phyloP scores from a whole-genome alignment of 2,329 filamentous ascomycete species.

The Monosporascus sp. region DNA sequence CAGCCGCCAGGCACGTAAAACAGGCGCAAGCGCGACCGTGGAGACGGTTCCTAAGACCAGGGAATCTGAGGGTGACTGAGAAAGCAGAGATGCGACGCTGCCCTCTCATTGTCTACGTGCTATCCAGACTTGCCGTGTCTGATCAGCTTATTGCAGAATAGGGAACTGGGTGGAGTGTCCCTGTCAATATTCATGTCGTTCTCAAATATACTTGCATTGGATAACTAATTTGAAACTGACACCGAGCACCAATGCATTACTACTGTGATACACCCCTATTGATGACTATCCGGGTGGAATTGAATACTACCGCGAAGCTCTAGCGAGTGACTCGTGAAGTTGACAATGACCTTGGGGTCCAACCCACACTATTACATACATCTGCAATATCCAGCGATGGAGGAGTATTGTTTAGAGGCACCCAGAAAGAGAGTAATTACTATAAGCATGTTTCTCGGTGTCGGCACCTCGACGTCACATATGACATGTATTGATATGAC shows the following conservation, averaged over 20 bases:
- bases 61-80: constrained; percentile 11
- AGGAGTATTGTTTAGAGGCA: no score
- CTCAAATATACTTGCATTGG: no score
- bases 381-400: no score
- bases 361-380: not conserved
- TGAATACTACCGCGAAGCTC: not conserved
- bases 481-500: not conserved
- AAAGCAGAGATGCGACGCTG: constrained; percentile 5
- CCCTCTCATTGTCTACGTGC: constrained; percentile 9
- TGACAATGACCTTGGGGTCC: not conserved
- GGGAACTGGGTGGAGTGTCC: constrained; percentile 14
- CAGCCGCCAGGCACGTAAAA: constrained; percentile 17
- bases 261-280: no score
- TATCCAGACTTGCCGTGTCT: constrained; percentile 2
- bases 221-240: no score
- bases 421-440: no score
- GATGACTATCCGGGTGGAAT: not conserved
- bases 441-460: not conserved
- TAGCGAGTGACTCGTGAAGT: not conserved
- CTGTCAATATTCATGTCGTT: not conserved
- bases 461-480: not conserved
- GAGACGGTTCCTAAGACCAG: constrained; percentile 7
- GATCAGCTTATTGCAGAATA: constrained; percentile 15
- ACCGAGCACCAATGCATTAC: no score
- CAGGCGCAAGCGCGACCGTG: constrained; percentile 15